Base-by-base conservation (phyloP, 169 alveolate species). In the Amoebophrya sp. region DNA sequence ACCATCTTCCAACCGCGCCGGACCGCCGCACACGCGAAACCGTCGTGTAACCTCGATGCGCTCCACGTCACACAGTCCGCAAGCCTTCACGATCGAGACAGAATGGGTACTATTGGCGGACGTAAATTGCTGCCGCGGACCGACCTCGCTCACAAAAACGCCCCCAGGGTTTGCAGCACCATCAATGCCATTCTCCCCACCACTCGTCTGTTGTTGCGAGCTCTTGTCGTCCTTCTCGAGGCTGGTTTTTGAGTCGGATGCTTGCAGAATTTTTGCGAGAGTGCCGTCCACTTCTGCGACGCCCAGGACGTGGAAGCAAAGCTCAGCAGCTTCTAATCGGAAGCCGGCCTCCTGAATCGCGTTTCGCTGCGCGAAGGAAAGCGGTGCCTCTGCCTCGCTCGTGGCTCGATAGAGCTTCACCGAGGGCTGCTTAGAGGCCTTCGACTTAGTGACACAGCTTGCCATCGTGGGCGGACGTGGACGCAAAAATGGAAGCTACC, bases 101-200 rank as follows among this genome's bases (percentile, higher is more conserved):
- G 90, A 90, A 42, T 91, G 41, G 23, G 93, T 48, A 42, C 92
- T 43, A 92, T 89, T 43, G 13, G 93, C 93, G 18, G 93, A 41
- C 43, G 70, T 39, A 69, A 91, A 91, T 18, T 43, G 41, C 50
- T 31, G 67, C 42, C 93, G 90, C 41, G 93, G 93, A 4, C 93
- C 93, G 18, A 78, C 90, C 41, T 91, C 93, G 41, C 88, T 29
- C 34, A 87, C 38, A n/a, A 87, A 41, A 4, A 23, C 39, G n/a
- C 38, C 16, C 15, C 31, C 40, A 40, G 48, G n/a, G n/a, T n/a
- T n/a, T n/a, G n/a, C n/a, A n/a, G n/a, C n/a, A n/a, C n/a, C n/a
- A n/a, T n/a, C n/a, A n/a, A n/a, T n/a, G n/a, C n/a, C n/a, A n/a
- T n/a, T n/a, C n/a, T n/a, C n/a, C n/a, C n/a, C n/a, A n/a, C n/a